These are phyloP conservation scores for Xylaria scruposa DNA, from an alignment of 495 filamentous ascomycete genomes.

Conservation along the genomic window DNA sequence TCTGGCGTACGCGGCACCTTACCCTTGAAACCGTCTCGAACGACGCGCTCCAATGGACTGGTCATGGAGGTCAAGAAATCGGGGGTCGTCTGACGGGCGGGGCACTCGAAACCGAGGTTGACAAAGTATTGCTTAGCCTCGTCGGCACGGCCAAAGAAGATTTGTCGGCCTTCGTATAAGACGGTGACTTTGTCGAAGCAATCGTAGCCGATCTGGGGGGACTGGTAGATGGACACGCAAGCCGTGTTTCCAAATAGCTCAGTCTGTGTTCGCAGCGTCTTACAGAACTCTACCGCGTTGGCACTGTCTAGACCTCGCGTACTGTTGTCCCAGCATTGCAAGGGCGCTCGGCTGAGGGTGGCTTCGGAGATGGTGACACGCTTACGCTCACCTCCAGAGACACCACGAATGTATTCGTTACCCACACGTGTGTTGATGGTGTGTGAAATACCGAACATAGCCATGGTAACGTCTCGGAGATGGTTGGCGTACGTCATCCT, in stretches of 20 bases:
- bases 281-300: slow-evolving; percentile 82
- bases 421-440: slow-evolving; percentile 80
- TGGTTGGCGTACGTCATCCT: slow-evolving; percentile 66
- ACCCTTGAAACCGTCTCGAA: slow-evolving; percentile 68
- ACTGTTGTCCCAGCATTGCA: slow-evolving; percentile 88
- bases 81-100: slow-evolving; percentile 73
- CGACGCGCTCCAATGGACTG: slow-evolving; percentile 68
- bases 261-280: slow-evolving; percentile 69
- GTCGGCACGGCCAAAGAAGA: slow-evolving; percentile 73
- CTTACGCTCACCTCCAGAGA: slow-evolving; percentile 84
- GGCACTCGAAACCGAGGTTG: slow-evolving; percentile 77
- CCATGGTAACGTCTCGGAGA: slow-evolving; percentile 78
- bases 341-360: slow-evolving; percentile 65
- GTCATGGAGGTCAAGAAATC: slow-evolving; percentile 86
- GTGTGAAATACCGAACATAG: slow-evolving; percentile 77
- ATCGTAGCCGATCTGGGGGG: slow-evolving; percentile 77
- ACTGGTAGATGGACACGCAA: slow-evolving; percentile 85
- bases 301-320: slow-evolving; percentile 82
- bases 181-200: slow-evolving; percentile 80
- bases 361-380: slow-evolving; percentile 82
- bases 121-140: slow-evolving; percentile 73
- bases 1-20: slow-evolving; percentile 74
- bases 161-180: slow-evolving; percentile 82
- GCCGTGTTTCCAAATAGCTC: slow-evolving; percentile 70
- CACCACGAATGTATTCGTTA: slow-evolving; percentile 79